A percentile compares a stretch with the other conserved stretches of the same genome.
Evolutionary conservation across 192 early-diverging fungal genomes (phyloP).

Genomic region (Coemansia sp.): DNA sequence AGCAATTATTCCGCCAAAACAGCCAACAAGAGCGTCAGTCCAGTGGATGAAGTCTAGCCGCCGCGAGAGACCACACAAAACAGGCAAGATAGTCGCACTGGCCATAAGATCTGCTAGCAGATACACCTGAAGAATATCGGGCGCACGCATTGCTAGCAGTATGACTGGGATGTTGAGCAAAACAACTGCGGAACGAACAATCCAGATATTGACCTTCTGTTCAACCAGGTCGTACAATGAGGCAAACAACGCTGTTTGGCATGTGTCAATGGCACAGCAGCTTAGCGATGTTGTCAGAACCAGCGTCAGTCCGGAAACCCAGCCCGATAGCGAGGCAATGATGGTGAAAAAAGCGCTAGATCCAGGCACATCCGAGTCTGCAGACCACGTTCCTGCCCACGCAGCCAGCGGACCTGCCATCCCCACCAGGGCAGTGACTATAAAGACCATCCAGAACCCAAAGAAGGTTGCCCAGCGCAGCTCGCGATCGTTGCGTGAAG

Average conservation of each 20-base stretch:
- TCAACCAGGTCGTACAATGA: slow-evolving; percentile 60
- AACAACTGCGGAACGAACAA: slow-evolving; percentile 43
- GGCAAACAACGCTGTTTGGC: slow-evolving; percentile 67
- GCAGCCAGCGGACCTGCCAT: slow-evolving; percentile 64
- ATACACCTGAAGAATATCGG: slow-evolving; percentile 61
- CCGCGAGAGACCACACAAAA: slow-evolving; percentile 54
- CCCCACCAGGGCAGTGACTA: slow-evolving; percentile 58
- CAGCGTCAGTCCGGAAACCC: slow-evolving; percentile 61
- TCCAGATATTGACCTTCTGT: slow-evolving; percentile 47
- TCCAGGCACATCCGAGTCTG: slow-evolving; percentile 43
- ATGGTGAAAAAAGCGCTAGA: slow-evolving; percentile 69
- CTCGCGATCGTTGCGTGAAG: slow-evolving; percentile 62
- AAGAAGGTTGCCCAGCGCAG: slow-evolving; percentile 56
- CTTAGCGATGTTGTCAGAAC: slow-evolving; percentile 62
- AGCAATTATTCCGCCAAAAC: slow-evolving; percentile 54
- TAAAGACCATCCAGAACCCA: slow-evolving; percentile 57
- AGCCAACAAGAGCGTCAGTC: slow-evolving; percentile 54
- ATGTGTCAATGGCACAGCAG: slow-evolving; percentile 65
- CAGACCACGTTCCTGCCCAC: slow-evolving; percentile 61
- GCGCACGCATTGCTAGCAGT: slow-evolving; percentile 56
- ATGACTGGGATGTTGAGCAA: slow-evolving; percentile 56
- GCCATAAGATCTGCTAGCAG: slow-evolving; percentile 63
- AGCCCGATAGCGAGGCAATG: slow-evolving; percentile 55
- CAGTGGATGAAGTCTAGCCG: slow-evolving; percentile 54
- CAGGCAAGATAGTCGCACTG: slow-evolving; percentile 56